Evolutionary conservation across 1,139 yeast genomes (phyloP), one percentile per base, ranked within the genome.

Genomic region (Kodamaea alishanica): DNA sequence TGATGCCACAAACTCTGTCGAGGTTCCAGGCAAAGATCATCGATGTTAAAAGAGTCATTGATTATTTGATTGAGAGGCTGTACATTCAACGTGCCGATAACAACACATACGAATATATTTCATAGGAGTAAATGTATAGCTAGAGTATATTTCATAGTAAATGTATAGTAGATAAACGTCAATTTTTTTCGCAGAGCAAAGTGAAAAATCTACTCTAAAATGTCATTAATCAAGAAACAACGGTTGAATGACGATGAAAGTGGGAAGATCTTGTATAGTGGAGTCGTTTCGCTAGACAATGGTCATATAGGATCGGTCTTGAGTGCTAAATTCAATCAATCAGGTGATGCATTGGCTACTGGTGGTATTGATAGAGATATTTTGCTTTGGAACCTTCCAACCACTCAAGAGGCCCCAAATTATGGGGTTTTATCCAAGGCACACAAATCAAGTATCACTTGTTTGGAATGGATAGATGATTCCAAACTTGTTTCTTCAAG

Each of bases 41-140:
- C 10, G 95, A 90, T 57, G 84, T 92, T 54, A 92, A 92, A 67
- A 78, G 81, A 57, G 88, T 90, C 31, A 86, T 92, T 50, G 96
- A 88, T 56, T 77, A 75, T 35, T 75, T 92, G 60, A 84, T 92
- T 41, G 97, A 90, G 49, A 81, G 83, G 61, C 95, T 87, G 55
- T 92, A 88, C 58, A 66, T 92, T 47, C 81, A 80, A 52, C 81
- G 98, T 61, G 71, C 79, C 35, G 92, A 83, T 42, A 82, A 79
- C 42, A 85, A 82, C 54, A 74, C 81, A 38, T 89, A 88, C 57
- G 84, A 84, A 51, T 92, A 92, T 59, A 67, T 89, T 49, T 94
- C 96, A 27, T 81, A 61, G 34, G 24, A 24, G n/a, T n/a, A n/a
- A n/a, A n/a, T n/a, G 23, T 24, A 38, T 32, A 24, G 8, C 11